Base-by-base conservation (phyloP, 306 rosid genomes). In the Coriaria nepalensis region DNA sequence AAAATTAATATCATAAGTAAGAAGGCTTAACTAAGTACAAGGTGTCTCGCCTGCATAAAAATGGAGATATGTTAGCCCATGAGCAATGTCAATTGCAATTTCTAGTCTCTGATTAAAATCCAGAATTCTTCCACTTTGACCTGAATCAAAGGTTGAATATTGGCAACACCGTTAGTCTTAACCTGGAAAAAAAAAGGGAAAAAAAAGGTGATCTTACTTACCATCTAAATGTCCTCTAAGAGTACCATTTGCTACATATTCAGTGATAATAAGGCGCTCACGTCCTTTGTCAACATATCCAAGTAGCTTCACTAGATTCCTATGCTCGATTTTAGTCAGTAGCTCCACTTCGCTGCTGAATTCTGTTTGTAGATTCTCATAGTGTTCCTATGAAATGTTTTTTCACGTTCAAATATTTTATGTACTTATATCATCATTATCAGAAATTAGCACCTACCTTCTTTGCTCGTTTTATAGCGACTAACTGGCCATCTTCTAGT, bases 211-310 rank as follows among this genome's bases (percentile, higher is more conserved):
- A 57, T 35, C 77, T 79, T 78, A 20, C 2, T 20, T 20, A 92
- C 98, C 92, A 73, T 92, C 98, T 74, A 92, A 61, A 65, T 92
- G 96, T 79, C 85, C 98, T 65, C 98, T 72, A 47, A 92, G 94
- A 45, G 84, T 77, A 42, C 98, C 98, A 38, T 82, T 92, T 56
- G 79, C 60, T 50, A 92, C 93, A 74, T 69, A 82, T 72, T 92
- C 98, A 3, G 93, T 85, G 40, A 92, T 82, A 62, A 92, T 76
- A 57, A 92, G 71, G 51, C 95, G 86, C 62, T 92, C 98, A 41
- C 75, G 67, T 71, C 93, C 93, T 67, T 69, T 77, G 35, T 85
- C 96, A 60, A 92, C 74, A 57, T 65, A 82, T 51, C 83, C 94
- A 44, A 92, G 78, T 40, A 92, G 68, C 87, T 92, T 92, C 69